Percentiles rank a stretch among this genome's conserved stretches.
These are phyloP conservation scores for Kingdonia uniflora DNA, from an alignment of 164 flowering plant species.

Conservation along the genomic window DNA sequence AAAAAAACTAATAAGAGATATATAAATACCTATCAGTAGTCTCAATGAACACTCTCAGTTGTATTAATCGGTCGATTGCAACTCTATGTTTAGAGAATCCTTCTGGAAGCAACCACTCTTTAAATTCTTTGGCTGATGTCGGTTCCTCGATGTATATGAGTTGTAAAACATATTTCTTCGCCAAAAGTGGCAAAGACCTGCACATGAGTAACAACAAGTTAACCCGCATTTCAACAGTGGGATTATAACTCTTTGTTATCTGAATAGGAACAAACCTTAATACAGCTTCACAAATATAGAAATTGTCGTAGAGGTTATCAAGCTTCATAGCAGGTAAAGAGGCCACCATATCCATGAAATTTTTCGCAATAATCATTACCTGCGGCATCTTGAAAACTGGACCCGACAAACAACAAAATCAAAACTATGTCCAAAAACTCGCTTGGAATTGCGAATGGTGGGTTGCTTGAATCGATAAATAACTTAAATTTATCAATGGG, in stretches of 20 bases:
- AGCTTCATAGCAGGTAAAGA: conserved; percentile 78
- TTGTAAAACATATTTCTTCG: conserved; percentile 82
- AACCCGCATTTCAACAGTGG: background rate
- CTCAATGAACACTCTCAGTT: conserved; percentile 60
- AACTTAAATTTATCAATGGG: no score
- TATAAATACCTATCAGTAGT: conserved; percentile 46
- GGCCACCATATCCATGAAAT: conserved; percentile 93
- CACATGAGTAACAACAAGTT: conserved; percentile 4
- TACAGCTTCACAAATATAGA: conserved; percentile 93
- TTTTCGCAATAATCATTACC: conserved; percentile 81
- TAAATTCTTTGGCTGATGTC: conserved; percentile 51
- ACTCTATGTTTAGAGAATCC: conserved; percentile 78
- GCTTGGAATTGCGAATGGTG: no score
- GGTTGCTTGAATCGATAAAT: no score
- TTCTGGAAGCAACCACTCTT: conserved; percentile 86
- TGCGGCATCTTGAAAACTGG: conserved; percentile 54
- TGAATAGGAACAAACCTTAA: no score
- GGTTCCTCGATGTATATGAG: conserved; percentile 64
- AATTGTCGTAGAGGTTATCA: conserved; percentile 65
- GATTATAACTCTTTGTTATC: no score
- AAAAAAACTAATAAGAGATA: background rate
- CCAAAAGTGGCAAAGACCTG: conserved; percentile 91
- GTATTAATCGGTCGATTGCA: conserved; percentile 75
- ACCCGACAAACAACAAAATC: background rate
- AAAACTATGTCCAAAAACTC: background rate